Percentiles rank a stretch among this genome's conserved stretches.
Evolutionary conservation across 2,329 filamentous ascomycete species (phyloP).

Genomic region (Sclerotinia spermophila): DNA sequence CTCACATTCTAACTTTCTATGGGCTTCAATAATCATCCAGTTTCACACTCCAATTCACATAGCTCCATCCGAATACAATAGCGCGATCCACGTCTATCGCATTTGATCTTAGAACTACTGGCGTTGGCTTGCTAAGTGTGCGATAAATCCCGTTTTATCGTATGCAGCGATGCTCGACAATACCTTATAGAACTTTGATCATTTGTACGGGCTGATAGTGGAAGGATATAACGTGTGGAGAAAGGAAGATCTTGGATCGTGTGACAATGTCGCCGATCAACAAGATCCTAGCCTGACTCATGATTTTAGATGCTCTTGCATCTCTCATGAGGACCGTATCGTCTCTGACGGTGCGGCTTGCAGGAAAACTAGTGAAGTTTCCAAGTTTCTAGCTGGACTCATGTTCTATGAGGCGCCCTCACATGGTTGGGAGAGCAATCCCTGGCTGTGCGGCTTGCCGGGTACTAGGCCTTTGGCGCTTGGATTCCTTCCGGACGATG

Average conservation of each 20-base stretch:
- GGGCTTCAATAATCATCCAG: slow-evolving; percentile 7
- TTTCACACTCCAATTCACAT: not conserved
- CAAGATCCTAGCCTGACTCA: slow-evolving; percentile 5
- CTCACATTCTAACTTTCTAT: not conserved
- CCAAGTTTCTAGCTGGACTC: slow-evolving; percentile 3
- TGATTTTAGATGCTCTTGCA: not conserved
- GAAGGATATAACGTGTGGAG: not conserved
- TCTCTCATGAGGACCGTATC: slow-evolving; percentile 1
- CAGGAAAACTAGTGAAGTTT: slow-evolving; percentile 10
- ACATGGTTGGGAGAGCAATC: not conserved
- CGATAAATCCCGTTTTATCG: not conserved
- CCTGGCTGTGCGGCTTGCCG: not conserved
- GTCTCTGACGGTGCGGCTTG: slow-evolving; percentile 5
- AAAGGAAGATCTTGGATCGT: not conserved
- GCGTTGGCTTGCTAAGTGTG: slow-evolving; percentile 5
- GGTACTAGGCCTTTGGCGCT: not conserved
- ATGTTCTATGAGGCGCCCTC: not conserved
- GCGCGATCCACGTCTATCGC: slow-evolving; percentile 12
- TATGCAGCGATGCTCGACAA: slow-evolving; percentile 6
- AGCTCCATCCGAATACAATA: slow-evolving; percentile 2
- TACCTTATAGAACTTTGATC: slow-evolving; percentile 8
- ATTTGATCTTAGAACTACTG: slow-evolving; percentile 11
- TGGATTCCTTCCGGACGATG: not conserved
- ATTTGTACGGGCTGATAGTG: slow-evolving; percentile 14
- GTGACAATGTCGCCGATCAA: not conserved